phyloP scores from a whole-genome alignment of 2,329 filamentous ascomycete species.

The Ambrosiella cleistominuta region DNA sequence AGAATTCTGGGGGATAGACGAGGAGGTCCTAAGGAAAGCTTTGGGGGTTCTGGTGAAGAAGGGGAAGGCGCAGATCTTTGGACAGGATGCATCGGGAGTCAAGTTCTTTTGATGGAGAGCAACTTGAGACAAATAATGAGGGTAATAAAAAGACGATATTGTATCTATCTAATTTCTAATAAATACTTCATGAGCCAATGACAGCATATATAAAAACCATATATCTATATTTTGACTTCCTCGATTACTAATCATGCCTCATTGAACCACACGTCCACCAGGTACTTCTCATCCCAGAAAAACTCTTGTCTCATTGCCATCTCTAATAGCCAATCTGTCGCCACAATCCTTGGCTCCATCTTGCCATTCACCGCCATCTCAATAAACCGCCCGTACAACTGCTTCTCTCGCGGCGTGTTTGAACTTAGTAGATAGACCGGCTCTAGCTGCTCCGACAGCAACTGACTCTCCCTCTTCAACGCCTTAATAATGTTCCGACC shows the following conservation, averaged over 20 bases:
- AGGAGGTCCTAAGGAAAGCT: conserved; percentile 60
- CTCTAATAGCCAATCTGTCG: conserved; percentile 76
- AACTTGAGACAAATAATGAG: too few species aligned
- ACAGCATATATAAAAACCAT: background rate
- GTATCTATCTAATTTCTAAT: too few species aligned
- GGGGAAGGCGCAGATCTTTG: conserved; percentile 87
- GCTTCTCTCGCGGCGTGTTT: conserved; percentile 45
- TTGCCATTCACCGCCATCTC: conserved; percentile 62
- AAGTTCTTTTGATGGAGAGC: conserved; percentile 66
- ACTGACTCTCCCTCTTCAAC: conserved; percentile 36
- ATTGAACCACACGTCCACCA: conserved; percentile 22
- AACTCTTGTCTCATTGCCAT: conserved; percentile 78
- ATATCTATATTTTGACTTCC: background rate
- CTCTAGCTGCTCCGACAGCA: conserved; percentile 39
- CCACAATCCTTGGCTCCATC: conserved; percentile 66
- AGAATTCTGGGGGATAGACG: conserved; percentile 84
- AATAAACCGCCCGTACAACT: conserved; percentile 63
- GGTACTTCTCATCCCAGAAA: conserved; percentile 46
- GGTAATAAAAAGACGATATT: too few species aligned
- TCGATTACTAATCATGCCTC: background rate
- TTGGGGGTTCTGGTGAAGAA: conserved; percentile 70
- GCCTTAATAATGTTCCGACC: conserved; percentile 50
- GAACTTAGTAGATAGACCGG: conserved; percentile 74
- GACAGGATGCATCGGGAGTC: conserved; percentile 70
- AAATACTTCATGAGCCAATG: too few species aligned